Base-by-base conservation (phyloP, 257 asterid genomes). In the Nicotiana undulata region DNA sequence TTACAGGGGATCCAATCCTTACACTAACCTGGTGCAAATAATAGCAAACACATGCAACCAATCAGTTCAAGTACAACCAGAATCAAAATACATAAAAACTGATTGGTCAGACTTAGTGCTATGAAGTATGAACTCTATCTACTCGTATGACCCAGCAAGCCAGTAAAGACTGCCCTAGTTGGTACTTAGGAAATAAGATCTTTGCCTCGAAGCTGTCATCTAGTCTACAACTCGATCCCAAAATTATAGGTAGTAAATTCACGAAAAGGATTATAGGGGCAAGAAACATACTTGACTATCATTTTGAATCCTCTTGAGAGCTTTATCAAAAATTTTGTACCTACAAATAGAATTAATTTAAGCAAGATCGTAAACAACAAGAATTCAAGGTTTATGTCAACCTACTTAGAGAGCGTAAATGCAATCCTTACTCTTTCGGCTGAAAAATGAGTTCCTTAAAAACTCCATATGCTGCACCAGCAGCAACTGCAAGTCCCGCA, bases 401-500 rank as follows among this genome's bases (percentile, higher is more conserved):
- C 64, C 78, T 75, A 31, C 9, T 37, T 65, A 15, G 53, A 51
- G 24, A 46, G 4, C 12, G 1, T 22, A 26, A 16, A n/a, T 3
- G n/a, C 17, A 63, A 83, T 11, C 63, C 94, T 86, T 81, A 95
- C 99, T 95, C 98, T 85, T 93, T 95, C 34, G 99, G 99, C 86
- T 92, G 84, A 86, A 95, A 89, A 76, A 95, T 86, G 81, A 95
- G 98, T 85, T 93, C 97, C 66, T 86, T 95, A 80, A 90, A 86
- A 86, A 95, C 98, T n/a, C 89, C 99, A 89, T 92, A 93, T 53
- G 91, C 98, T 18, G 98, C 97, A 29, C 88, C 93, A 28, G 82
- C 94, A 85, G 97, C 98, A 80, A 95, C 75, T 81, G 97, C 98
- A 65, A 93, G 97, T 63, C 99, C 98, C 18, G 93, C 97, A 76